Conservation (phyloP, 2,329 filamentous ascomycete species). For the Neonectria coccinea region DNA sequence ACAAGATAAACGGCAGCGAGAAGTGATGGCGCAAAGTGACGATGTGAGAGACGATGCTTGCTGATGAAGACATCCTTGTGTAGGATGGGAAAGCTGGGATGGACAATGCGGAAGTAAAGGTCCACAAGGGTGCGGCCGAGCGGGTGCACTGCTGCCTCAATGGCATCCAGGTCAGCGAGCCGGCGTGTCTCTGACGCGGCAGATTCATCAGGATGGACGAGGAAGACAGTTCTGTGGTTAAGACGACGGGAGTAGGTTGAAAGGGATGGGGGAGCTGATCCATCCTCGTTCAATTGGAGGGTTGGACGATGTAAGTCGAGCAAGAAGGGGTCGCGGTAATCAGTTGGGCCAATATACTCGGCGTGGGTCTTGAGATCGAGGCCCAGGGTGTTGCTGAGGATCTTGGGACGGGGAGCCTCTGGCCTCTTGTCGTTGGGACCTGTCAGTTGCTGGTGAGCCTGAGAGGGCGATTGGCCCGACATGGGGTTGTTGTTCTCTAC, state of each 20-base stretch:
- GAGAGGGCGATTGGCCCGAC: constrained; percentile 29
- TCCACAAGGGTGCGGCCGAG: constrained; percentile 73
- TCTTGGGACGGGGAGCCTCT: constrained; percentile 42
- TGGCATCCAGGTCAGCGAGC: constrained; percentile 57
- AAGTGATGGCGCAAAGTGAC: constrained; percentile 69
- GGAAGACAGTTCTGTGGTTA: constrained; percentile 51
- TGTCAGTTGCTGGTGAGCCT: constrained; percentile 34
- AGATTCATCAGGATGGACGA: constrained; percentile 52
- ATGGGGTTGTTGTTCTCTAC: constrained; percentile 36
- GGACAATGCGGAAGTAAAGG: constrained; percentile 74
- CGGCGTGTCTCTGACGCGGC: constrained; percentile 55
- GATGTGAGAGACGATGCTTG: constrained; percentile 68
- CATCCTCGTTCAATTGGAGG: constrained; percentile 42
- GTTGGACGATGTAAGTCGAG: constrained; percentile 68
- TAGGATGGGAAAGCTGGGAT: constrained; percentile 68
- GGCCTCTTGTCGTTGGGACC: constrained; percentile 30
- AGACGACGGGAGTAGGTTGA: constrained; percentile 49
- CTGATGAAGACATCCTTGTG: constrained; percentile 72
- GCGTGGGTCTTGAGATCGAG: constrained; percentile 70
- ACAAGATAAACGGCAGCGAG: constrained; percentile 71
- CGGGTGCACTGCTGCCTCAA: constrained; percentile 72
- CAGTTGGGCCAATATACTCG: constrained; percentile 70
- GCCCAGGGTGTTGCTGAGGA: constrained; percentile 61
- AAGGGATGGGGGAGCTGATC: constrained; percentile 12
- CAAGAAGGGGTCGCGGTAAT: constrained; percentile 68